These are phyloP conservation scores for Zymoseptoria brevis DNA, from an alignment of 2,329 filamentous ascomycete genomes.

Conservation along the genomic window DNA sequence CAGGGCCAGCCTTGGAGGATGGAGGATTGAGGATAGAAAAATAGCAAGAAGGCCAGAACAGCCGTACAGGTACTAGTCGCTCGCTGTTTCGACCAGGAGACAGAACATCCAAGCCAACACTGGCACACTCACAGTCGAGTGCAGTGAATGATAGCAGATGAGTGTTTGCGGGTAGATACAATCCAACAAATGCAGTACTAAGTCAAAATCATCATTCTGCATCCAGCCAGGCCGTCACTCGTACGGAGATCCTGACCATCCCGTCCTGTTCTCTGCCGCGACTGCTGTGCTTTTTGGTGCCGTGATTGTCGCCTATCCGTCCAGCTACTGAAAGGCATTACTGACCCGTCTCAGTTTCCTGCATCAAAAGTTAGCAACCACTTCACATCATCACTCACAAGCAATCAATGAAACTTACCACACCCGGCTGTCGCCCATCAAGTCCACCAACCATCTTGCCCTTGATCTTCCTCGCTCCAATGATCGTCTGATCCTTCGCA, in stretches of 20 bases:
- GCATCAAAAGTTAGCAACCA: conserved; percentile 6
- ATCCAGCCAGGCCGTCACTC: neutral
- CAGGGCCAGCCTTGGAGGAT: neutral
- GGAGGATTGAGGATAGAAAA: neutral
- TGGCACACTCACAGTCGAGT: too few relatives aligned
- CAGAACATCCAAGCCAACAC: too few relatives aligned
- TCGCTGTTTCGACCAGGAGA: too few relatives aligned
- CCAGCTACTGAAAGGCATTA: neutral
- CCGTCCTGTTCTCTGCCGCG: neutral
- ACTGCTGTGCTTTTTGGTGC: neutral
- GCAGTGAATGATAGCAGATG: neutral
- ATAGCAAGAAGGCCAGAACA: too few relatives aligned
- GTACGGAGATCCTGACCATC: neutral
- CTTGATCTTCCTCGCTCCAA: conserved; percentile 65
- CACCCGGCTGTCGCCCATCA: conserved; percentile 74
- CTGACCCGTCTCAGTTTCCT: conserved; percentile 19
- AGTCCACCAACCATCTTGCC: conserved; percentile 64
- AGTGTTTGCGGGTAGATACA: neutral
- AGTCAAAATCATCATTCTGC: neutral
- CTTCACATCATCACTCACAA: neutral
- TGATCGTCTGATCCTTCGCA: conserved; percentile 78
- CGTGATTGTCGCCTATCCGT: neutral
- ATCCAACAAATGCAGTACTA: neutral
- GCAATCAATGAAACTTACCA: conserved; percentile 39
- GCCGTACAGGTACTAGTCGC: too few relatives aligned